Evolutionary conservation across 2,329 filamentous ascomycete species (phyloP).

Genomic region (Phialocephala sp.): DNA sequence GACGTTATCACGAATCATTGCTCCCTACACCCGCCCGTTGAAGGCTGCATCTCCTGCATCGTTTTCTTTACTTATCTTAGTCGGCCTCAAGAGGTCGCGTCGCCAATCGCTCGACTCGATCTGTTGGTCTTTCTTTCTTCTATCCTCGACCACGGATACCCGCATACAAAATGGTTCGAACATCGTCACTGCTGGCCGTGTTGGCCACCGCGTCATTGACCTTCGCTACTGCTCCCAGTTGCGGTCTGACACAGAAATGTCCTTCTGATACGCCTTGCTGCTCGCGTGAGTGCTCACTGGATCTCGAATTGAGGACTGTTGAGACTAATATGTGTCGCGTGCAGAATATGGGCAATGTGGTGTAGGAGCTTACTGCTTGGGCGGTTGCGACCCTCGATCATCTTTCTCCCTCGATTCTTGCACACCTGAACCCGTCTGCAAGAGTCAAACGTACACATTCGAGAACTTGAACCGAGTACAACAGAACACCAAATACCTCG

Average conservation of each 20-base stretch:
- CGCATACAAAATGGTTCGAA: constrained; percentile 40
- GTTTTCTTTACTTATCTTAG: constrained; percentile 20
- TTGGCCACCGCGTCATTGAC: constrained; percentile 37
- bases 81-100: constrained; percentile 16
- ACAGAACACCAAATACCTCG: constrained; percentile 82
- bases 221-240: constrained; percentile 42
- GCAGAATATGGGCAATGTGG: constrained; percentile 92
- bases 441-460: constrained; percentile 76
- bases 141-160: neutral
- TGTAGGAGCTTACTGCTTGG: constrained; percentile 92
- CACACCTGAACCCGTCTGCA: constrained; percentile 81
- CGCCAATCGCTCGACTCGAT: constrained; percentile 20
- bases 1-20: constrained; percentile 13
- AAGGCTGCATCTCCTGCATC: constrained; percentile 18
- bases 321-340: constrained; percentile 15
- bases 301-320: neutral
- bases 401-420: constrained; percentile 86
- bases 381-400: constrained; percentile 88
- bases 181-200: constrained; percentile 33
- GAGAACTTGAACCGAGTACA: constrained; percentile 71
- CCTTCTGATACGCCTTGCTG: constrained; percentile 77
- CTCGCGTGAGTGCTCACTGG: constrained; percentile 65
- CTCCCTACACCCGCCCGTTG: constrained; percentile 18
- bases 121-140: constrained; percentile 10
- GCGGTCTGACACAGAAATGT: constrained; percentile 64